Evolutionary conservation across 192 early-diverging fungal genomes (phyloP).

Genomic region (Coemansia biformis): DNA sequence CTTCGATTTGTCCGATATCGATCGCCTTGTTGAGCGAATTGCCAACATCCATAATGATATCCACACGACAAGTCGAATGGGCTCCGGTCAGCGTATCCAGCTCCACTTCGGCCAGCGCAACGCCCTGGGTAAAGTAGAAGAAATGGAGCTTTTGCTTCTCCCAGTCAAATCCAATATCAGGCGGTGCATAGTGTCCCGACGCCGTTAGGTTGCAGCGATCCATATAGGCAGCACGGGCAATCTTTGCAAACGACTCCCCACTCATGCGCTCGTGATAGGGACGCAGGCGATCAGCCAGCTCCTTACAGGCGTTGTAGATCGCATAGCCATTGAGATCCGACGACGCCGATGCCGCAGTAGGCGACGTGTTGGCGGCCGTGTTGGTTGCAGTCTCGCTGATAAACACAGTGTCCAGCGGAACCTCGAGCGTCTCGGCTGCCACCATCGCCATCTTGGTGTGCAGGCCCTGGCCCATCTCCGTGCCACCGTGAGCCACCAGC

Average conservation of each 20-base stretch:
- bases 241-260: slow-evolving; percentile 48
- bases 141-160: slow-evolving; percentile 59
- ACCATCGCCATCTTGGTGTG: slow-evolving; percentile 86
- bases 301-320: slow-evolving; percentile 70
- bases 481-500: slow-evolving; percentile 74
- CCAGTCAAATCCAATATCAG: slow-evolving; percentile 75
- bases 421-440: slow-evolving; percentile 71
- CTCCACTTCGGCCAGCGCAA: slow-evolving; percentile 77
- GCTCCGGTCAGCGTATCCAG: slow-evolving; percentile 79
- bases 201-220: slow-evolving; percentile 74
- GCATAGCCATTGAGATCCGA: slow-evolving; percentile 81
- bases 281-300: slow-evolving; percentile 62
- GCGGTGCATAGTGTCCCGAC: slow-evolving; percentile 81
- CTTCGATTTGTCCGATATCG: slow-evolving; percentile 88
- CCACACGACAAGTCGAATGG: slow-evolving; percentile 64
- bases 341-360: slow-evolving; percentile 75
- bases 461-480: slow-evolving; percentile 91
- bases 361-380: slow-evolving; percentile 70
- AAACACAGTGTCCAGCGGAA: slow-evolving; percentile 64
- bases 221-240: slow-evolving; percentile 61
- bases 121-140: slow-evolving; percentile 82
- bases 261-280: slow-evolving; percentile 64
- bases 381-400: slow-evolving; percentile 72
- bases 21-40: slow-evolving; percentile 78
- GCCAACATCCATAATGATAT: slow-evolving; percentile 84